Evolutionary conservation across 1,139 yeast genomes (phyloP), one percentile per base, ranked within the genome.

Genomic region (Kluyveromyces sp.): DNA sequence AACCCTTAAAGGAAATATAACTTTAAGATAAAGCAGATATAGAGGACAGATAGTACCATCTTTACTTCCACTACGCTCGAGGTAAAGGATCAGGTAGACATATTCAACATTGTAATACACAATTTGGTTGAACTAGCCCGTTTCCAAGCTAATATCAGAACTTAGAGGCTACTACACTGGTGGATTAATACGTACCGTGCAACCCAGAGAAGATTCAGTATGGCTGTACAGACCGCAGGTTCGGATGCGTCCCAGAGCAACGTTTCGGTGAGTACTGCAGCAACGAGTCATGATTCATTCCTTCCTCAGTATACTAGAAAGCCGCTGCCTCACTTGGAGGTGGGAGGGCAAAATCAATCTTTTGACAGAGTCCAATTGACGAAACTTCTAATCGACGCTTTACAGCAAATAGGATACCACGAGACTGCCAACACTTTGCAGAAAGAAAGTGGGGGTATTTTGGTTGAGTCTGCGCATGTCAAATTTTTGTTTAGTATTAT

Each of bases 321-420:
- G 22, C 40, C 40, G 25, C 33, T 37, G 15, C 26, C 45, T 17
- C 25, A 42, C 6, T 29, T 38, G 8, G 45, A 29, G 6, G 26
- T 29, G 3, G 38, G 29, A 9, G 35, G 16, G 2, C 39, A 26
- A 15, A 32, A 38, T 6, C 45, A 42, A 25, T 43, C 46, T 3
- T 57, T 61, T 34, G 59, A 60, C 50, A 64, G 60, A 36, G 56
- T 55, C 13, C 79, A 77, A 53, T 64, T 75, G 11, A 68, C 78
- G 1, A 66, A 77, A 40, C 59, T 77, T 20, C 53, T 77, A 31
- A 69, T 75, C 28, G 79, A 75, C 50, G 62, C 77, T 2, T 57
- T 77, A 40, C 58, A 61, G 33, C 80, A 75, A 47, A 49, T 76
- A 46, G 81, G 80, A 3, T 74, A 71, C 51, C 47, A 57, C 6